Percentiles rank a stretch among this genome's conserved stretches.
Evolutionary conservation across 805 yeast species (phyloP).

Genomic region (Suhomyces sp.): DNA sequence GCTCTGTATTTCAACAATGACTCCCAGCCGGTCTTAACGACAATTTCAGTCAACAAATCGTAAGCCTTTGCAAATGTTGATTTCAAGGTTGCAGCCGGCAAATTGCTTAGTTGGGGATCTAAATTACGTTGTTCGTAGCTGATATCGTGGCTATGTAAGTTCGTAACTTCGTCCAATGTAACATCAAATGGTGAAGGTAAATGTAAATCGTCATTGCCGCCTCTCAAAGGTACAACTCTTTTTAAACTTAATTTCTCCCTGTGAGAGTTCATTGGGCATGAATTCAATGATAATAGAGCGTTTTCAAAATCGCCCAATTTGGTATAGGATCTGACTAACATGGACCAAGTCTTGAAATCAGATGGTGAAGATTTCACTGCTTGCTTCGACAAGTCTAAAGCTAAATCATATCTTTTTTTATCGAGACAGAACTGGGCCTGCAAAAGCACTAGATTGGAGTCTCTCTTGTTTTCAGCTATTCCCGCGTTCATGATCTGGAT

Average conservation of each 20-base stretch:
- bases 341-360: constrained; percentile 72
- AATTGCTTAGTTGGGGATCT: constrained; percentile 57
- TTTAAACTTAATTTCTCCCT: constrained; percentile 64
- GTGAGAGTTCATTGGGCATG: constrained; percentile 79
- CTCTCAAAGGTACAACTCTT: constrained; percentile 54
- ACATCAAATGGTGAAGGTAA: constrained; percentile 78
- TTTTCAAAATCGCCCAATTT: constrained; percentile 65
- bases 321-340: constrained; percentile 63
- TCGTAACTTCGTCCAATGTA: constrained; percentile 64
- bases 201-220: constrained; percentile 56
- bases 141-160: constrained; percentile 64
- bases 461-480: constrained; percentile 49
- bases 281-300: constrained; percentile 68
- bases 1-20: constrained; percentile 44
- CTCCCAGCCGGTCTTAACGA: constrained; percentile 47
- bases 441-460: constrained; percentile 51
- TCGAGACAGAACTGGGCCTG: constrained; percentile 59
- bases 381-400: constrained; percentile 56
- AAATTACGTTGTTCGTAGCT: constrained; percentile 63
- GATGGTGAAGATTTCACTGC: constrained; percentile 75
- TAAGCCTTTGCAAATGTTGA: constrained; percentile 47
- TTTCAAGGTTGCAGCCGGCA: constrained; percentile 70
- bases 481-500: constrained; percentile 52
- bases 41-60: constrained; percentile 46
- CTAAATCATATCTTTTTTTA: constrained; percentile 54